A percentile compares a stretch with the other conserved stretches of the same genome.
Evolutionary conservation across 306 rosid genomes (phyloP).

Genomic region (Senna siamea): DNA sequence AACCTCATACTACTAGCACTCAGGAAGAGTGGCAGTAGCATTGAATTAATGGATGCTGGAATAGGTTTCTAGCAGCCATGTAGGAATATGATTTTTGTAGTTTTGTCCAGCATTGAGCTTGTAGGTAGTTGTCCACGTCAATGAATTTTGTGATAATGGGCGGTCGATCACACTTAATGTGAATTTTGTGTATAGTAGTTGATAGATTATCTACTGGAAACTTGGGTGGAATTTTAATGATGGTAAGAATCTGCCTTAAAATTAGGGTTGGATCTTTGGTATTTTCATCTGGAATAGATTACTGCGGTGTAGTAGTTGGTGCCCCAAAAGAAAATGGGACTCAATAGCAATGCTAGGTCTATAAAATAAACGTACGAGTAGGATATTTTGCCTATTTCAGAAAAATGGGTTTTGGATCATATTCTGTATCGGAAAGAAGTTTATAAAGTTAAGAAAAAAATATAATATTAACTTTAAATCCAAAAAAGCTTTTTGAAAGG

Average conservation of each 20-base stretch:
- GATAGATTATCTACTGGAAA: constrained; percentile 46
- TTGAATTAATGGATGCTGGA: constrained; percentile 71
- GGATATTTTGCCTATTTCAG: background rate
- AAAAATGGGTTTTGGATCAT: too few relatives aligned
- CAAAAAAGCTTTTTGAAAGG: too few relatives aligned
- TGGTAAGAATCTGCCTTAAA: background rate
- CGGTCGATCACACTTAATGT: constrained; percentile 56
- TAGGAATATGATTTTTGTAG: constrained; percentile 85
- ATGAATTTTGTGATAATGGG: constrained; percentile 56
- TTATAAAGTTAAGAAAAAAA: too few relatives aligned
- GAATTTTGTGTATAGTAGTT: constrained; percentile 84
- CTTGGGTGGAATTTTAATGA: constrained; percentile 31
- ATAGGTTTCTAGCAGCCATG: constrained; percentile 68
- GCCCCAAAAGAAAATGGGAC: too few relatives aligned
- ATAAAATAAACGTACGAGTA: background rate
- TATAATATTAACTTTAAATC: too few relatives aligned
- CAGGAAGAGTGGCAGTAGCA: constrained; percentile 65
- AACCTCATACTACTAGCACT: constrained; percentile 58
- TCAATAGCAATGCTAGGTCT: background rate
- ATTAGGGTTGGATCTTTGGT: background rate
- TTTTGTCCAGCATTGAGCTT: constrained; percentile 69
- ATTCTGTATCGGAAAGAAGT: too few relatives aligned
- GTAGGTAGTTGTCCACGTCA: constrained; percentile 65
- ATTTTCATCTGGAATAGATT: constrained; percentile 47
- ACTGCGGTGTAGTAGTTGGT: background rate